Evolutionary conservation across 257 asterid species (phyloP).

Genomic region (Fraxinus excelsior): DNA sequence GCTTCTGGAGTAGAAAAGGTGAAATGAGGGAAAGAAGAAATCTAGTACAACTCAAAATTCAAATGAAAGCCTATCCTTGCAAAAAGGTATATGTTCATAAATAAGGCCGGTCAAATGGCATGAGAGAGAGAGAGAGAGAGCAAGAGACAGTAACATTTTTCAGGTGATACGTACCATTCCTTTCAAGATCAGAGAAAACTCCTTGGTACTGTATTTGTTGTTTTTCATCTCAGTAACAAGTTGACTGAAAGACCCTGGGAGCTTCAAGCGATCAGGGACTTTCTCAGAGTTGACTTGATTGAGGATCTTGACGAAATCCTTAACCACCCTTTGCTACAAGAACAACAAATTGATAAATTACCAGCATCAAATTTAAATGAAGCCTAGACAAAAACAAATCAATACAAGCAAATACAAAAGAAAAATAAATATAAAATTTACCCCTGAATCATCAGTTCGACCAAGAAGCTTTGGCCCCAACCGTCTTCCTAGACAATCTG

Average conservation of each 20-base stretch:
- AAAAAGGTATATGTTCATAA: neutral
- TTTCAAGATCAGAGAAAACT: constrained; percentile 84
- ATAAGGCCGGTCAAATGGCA: neutral
- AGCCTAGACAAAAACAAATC: constrained; percentile 13
- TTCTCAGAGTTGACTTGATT: constrained; percentile 89
- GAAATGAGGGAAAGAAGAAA: neutral
- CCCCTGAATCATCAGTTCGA: constrained; percentile 92
- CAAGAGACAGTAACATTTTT: neutral
- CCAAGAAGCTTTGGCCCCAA: constrained; percentile 96
- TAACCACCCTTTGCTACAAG: constrained; percentile 77
- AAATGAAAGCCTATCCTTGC: neutral
- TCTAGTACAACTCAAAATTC: neutral
- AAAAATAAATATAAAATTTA: constrained; percentile 32
- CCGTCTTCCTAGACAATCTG: constrained; percentile 98
- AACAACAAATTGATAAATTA: constrained; percentile 21
- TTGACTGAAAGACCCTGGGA: constrained; percentile 87
- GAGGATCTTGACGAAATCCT: constrained; percentile 84
- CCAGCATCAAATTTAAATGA: constrained; percentile 11
- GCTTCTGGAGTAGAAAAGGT: neutral
- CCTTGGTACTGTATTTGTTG: constrained; percentile 78
- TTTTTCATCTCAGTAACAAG: constrained; percentile 91
- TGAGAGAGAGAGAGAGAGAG: no score
- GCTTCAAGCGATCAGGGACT: constrained; percentile 80
- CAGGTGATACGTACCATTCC: constrained; percentile 75
- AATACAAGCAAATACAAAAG: constrained; percentile 8